phyloP scores from a whole-genome alignment of 2,329 filamentous ascomycete genomes.

The Epichloe glyceriae region DNA sequence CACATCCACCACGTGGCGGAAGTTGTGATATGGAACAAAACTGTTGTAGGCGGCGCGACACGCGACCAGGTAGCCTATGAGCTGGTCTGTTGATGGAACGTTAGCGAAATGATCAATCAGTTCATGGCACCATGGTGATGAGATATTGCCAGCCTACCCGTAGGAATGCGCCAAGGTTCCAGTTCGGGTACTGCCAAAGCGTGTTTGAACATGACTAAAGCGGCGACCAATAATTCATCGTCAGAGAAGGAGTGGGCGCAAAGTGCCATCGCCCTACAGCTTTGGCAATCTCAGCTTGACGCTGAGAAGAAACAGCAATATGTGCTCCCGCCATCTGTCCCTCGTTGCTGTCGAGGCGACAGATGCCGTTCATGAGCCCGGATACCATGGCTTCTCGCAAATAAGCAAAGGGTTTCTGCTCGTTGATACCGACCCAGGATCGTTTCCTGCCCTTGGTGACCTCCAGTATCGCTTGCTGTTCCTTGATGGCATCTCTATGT shows the following conservation, averaged over 20 bases:
- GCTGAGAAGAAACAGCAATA: slow-evolving; percentile 53
- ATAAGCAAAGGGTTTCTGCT: slow-evolving; percentile 79
- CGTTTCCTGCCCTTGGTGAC: slow-evolving; percentile 66
- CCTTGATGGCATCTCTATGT: slow-evolving; percentile 61
- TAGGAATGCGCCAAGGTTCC: slow-evolving; percentile 64
- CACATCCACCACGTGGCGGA: slow-evolving; percentile 92
- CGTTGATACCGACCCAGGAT: slow-evolving; percentile 82
- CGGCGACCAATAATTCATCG: slow-evolving; percentile 77
- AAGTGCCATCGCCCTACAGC: slow-evolving; percentile 69
- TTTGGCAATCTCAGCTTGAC: slow-evolving; percentile 50
- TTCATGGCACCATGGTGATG: not conserved
- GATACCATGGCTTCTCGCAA: slow-evolving; percentile 89
- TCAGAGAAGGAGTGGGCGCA: slow-evolving; percentile 81
- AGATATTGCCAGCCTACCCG: slow-evolving; percentile 41
- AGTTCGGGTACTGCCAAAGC: slow-evolving; percentile 71
- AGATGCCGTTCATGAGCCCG: slow-evolving; percentile 78
- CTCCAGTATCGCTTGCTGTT: slow-evolving; percentile 59
- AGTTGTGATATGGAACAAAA: slow-evolving; percentile 96
- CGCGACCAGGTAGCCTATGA: slow-evolving; percentile 75
- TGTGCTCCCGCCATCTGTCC: slow-evolving; percentile 50
- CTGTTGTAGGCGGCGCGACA: slow-evolving; percentile 91
- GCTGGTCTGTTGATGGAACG: slow-evolving; percentile 45
- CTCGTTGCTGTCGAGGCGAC: slow-evolving; percentile 53
- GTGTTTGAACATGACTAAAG: slow-evolving; percentile 83
- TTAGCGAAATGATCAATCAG: slow-evolving; percentile 22